Conservation (phyloP, 768 basidiomycete species). For the Aureoboletus auriporus region DNA sequence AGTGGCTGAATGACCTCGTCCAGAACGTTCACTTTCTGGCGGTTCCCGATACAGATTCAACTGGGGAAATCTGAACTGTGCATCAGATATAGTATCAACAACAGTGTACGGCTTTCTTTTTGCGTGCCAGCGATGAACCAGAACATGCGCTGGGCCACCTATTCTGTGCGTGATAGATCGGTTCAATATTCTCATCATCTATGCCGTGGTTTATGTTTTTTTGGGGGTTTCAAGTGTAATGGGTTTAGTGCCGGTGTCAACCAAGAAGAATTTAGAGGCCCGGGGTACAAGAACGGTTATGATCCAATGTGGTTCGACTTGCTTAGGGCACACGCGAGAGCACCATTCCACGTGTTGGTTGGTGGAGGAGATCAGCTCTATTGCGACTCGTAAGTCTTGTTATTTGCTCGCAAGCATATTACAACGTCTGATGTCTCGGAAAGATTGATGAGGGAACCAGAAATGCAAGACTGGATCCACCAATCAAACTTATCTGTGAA, state of each 20-base stretch:
- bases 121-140: slow-evolving; percentile 75
- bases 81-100: slow-evolving; percentile 79
- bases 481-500: slow-evolving; percentile 56
- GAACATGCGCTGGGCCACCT: slow-evolving; percentile 88
- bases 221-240: slow-evolving; percentile 60
- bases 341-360: slow-evolving; percentile 86
- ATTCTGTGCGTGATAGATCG: slow-evolving; percentile 55
- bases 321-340: slow-evolving; percentile 71
- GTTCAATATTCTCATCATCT: background rate
- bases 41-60: slow-evolving; percentile 84
- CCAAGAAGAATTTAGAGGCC: slow-evolving; percentile 78
- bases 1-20: background rate
- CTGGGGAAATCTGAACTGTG: slow-evolving; percentile 67
- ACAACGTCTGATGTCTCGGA: background rate
- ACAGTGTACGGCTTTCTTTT: slow-evolving; percentile 73
- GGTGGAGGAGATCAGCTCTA: slow-evolving; percentile 95
- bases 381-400: slow-evolving; percentile 60
- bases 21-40: slow-evolving; percentile 91
- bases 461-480: slow-evolving; percentile 82
- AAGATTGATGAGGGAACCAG: slow-evolving; percentile 82
- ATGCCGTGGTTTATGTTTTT: background rate
- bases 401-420: background rate
- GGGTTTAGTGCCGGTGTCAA: slow-evolving; percentile 89
- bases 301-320: slow-evolving; percentile 95
- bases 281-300: slow-evolving; percentile 75